phyloP scores from a whole-genome alignment of 371 early-diverging fungal genomes.

The Globomyces sp. region DNA sequence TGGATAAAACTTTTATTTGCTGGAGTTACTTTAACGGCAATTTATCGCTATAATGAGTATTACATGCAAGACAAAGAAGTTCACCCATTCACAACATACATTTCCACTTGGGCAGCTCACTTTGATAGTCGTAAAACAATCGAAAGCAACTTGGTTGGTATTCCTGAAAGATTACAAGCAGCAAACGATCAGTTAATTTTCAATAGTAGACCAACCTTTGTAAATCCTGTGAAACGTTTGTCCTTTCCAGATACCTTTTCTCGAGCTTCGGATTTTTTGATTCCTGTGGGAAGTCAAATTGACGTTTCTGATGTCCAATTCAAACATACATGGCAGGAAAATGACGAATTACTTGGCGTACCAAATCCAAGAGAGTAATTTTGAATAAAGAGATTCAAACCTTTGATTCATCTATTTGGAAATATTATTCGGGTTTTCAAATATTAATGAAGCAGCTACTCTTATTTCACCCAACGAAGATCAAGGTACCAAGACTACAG shows the following conservation, averaged over 20 bases:
- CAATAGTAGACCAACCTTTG: slow-evolving; percentile 1
- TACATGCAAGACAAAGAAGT: slow-evolving; percentile 9
- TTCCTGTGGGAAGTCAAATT: slow-evolving; percentile 12
- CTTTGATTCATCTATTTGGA: too few species aligned
- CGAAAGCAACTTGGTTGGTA: background rate
- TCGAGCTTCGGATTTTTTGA: slow-evolving; percentile 13
- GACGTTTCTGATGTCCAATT: slow-evolving; percentile 1
- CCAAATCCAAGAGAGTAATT: background rate
- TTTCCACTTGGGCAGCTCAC: background rate
- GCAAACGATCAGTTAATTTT: slow-evolving; percentile 17
- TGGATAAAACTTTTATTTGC: background rate
- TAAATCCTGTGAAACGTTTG: slow-evolving; percentile 1
- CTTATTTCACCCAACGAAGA: too few species aligned
- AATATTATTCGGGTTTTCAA: too few species aligned
- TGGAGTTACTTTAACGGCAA: background rate
- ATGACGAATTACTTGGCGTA: slow-evolving; percentile 6
- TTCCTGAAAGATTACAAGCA: background rate
- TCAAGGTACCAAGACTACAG: too few species aligned
- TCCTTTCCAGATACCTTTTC: background rate
- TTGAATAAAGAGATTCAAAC: too few species aligned
- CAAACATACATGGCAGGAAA: slow-evolving; percentile 7
- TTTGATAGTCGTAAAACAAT: slow-evolving; percentile 2
- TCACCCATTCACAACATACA: slow-evolving; percentile 8
- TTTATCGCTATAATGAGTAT: slow-evolving; percentile 3
- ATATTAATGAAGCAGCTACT: too few species aligned